These are phyloP conservation scores for Nannochloropsis oceanica DNA, from an alignment of 108 stramenopile species.

Conservation along the genomic window DNA sequence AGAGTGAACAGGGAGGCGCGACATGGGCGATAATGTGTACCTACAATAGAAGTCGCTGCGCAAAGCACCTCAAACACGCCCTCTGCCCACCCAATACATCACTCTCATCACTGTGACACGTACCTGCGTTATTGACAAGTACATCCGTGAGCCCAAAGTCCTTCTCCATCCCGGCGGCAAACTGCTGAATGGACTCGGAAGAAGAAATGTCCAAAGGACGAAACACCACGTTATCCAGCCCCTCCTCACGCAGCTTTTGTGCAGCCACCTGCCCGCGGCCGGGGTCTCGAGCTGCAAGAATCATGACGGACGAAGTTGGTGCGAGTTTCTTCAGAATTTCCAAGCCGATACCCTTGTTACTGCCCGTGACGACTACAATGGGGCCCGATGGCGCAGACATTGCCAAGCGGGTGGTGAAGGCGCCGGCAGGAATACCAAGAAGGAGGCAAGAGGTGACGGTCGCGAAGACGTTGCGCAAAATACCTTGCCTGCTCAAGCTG, in stretches of 20 bases:
- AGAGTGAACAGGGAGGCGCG: neutral
- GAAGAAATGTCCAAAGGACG: neutral
- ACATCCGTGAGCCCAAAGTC: conserved; percentile 19
- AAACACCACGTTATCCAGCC: neutral
- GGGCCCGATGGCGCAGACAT: neutral
- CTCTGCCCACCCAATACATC: neutral
- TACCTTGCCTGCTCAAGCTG: neutral
- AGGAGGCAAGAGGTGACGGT: neutral
- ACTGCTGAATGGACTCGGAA: neutral
- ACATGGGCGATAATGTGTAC: no score
- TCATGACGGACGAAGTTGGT: neutral
- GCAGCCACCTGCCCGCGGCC: neutral
- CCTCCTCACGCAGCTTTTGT: neutral
- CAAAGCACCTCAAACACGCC: no score
- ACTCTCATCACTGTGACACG: neutral
- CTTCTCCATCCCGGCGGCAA: conserved; percentile 11
- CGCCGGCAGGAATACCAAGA: neutral
- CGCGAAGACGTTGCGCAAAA: neutral
- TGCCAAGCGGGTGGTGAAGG: neutral
- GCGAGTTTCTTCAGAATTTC: neutral
- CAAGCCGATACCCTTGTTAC: neutral
- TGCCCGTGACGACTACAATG: neutral
- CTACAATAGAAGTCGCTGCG: no score
- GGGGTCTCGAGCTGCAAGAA: neutral
- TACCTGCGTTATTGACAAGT: conserved; percentile 33